phyloP scores from a whole-genome alignment of 345 rosid species.

The Syzygium jambos region DNA sequence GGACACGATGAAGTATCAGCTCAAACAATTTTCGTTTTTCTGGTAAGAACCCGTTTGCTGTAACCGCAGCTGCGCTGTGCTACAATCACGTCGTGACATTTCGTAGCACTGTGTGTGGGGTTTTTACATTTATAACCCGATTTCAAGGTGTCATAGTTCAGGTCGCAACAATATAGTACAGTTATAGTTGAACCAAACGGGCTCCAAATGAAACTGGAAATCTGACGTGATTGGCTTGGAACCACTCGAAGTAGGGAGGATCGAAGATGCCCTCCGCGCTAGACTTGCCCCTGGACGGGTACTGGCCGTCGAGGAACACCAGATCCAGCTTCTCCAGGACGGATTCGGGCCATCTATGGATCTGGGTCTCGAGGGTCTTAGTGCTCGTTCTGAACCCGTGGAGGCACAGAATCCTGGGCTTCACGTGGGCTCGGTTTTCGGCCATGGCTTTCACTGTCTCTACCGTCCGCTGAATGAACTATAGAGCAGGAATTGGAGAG shows the following conservation, averaged over 20 bases:
- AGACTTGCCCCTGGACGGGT: slow-evolving; percentile 31
- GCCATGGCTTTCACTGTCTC: not conserved
- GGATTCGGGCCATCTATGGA: slow-evolving; percentile 29
- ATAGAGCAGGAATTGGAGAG: not conserved
- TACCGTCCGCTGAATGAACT: not conserved
- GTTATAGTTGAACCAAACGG: not conserved
- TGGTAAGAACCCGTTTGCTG: not conserved
- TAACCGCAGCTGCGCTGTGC: not conserved
- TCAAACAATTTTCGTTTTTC: not conserved
- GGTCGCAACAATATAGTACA: not conserved
- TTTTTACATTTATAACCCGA: not conserved
- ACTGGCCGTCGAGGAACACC: slow-evolving; percentile 37
- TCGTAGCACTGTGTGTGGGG: not conserved
- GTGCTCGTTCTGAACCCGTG: slow-evolving; percentile 52
- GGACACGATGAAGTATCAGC: not conserved
- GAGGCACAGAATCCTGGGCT: slow-evolving; percentile 45
- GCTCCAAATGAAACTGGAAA: not conserved
- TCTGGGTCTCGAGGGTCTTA: slow-evolving; percentile 24
- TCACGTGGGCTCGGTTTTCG: not conserved
- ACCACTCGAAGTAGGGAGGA: slow-evolving; percentile 58
- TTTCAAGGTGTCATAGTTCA: not conserved
- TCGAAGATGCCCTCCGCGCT: slow-evolving; percentile 35
- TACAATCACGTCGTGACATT: not conserved
- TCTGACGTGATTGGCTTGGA: slow-evolving; percentile 23
- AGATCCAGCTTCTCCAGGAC: slow-evolving; percentile 33